Conservation (phyloP, 805 yeast genomes). For the Saccharomycopsis oosterbeekiorum region DNA sequence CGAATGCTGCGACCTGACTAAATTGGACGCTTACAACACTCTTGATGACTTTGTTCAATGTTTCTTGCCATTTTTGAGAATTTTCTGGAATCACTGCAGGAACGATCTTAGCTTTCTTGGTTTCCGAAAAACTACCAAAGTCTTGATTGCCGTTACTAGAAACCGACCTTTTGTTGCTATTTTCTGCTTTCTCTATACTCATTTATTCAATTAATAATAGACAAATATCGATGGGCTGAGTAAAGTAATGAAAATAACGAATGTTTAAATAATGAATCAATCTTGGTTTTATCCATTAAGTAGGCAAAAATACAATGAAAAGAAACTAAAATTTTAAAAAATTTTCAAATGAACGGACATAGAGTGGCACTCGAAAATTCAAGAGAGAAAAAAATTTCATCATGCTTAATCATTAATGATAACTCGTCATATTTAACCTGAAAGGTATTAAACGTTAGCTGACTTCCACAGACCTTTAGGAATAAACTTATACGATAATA, state of each 20-base stretch:
- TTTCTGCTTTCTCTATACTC: not conserved
- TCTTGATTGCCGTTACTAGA: not conserved
- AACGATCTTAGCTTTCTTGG: not conserved
- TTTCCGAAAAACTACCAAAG: not conserved
- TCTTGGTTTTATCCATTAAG: not conserved
- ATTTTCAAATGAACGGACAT: not conserved
- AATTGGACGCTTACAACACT: slow-evolving; percentile 87
- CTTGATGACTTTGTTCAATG: slow-evolving; percentile 72
- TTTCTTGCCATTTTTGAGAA: slow-evolving; percentile 59
- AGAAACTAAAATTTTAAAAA: not conserved
- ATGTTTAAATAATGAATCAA: too few species aligned
- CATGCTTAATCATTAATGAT: not conserved
- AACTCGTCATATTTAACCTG: not conserved
- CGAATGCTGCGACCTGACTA: slow-evolving; percentile 77
- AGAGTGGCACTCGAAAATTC: not conserved
- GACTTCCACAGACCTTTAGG: not conserved
- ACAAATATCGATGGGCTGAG: not conserved
- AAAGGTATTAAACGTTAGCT: not conserved
- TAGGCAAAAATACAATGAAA: not conserved
- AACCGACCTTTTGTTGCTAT: not conserved
- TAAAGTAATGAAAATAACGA: too few species aligned
- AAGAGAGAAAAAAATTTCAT: not conserved
- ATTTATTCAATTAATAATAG: not conserved
- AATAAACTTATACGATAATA: too few species aligned
- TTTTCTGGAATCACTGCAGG: slow-evolving; percentile 16